These are phyloP conservation scores for Ramalina intermedia DNA, from an alignment of 495 filamentous ascomycete species.

Conservation along the genomic window DNA sequence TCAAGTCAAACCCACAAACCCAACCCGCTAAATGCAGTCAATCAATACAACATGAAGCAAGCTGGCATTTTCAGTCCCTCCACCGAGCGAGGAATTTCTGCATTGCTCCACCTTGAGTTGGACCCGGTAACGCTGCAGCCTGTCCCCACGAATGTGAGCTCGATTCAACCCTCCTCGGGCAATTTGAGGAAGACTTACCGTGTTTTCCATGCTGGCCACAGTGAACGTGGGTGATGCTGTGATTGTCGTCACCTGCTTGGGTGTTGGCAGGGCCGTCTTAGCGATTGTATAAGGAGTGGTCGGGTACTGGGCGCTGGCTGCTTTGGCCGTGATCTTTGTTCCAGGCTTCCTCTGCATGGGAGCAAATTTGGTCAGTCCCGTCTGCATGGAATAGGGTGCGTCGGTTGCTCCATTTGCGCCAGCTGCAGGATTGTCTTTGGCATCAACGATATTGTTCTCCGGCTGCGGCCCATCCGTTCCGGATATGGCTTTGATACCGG, in stretches of 20 bases:
- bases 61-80: conserved; percentile 32
- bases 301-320: conserved; percentile 41
- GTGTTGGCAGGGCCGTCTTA: conserved; percentile 36
- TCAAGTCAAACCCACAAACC: too few relatives aligned
- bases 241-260: conserved; percentile 46
- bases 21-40: background rate
- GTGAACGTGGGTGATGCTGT: conserved; percentile 43
- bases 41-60: background rate
- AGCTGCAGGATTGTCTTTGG: conserved; percentile 9
- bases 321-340: conserved; percentile 47
- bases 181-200: conserved; percentile 32
- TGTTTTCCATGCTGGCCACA: conserved; percentile 44
- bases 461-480: conserved; percentile 30
- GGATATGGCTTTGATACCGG: conserved; percentile 28
- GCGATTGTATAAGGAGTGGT: conserved; percentile 47
- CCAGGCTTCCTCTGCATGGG: conserved; percentile 57
- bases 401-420: conserved; percentile 21
- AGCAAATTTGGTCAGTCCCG: conserved; percentile 51
- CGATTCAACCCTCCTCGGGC: background rate
- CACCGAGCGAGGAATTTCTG: conserved; percentile 41
- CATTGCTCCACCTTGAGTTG: conserved; percentile 35
- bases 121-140: conserved; percentile 31
- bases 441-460: conserved; percentile 20
- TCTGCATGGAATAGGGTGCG: conserved; percentile 48
- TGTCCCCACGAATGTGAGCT: conserved; percentile 3